Percentiles rank a stretch among this genome's conserved stretches.
Conservation (phyloP, 495 filamentous ascomycete genomes). For the Penicillium herquei region DNA sequence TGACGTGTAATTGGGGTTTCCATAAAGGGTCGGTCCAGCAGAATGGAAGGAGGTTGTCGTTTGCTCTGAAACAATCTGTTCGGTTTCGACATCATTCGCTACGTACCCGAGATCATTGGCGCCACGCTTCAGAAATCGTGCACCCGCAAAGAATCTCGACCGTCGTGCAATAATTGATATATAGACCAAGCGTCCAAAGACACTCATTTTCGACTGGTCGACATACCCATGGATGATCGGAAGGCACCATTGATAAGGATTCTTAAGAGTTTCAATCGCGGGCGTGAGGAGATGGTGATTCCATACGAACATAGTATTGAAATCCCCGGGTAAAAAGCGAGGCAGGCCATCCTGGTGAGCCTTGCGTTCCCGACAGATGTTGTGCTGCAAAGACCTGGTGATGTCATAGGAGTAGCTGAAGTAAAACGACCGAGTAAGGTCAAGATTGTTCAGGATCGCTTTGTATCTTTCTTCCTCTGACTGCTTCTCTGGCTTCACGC, state of each 20-base stretch:
- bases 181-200: slow-evolving; percentile 82
- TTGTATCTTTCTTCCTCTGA: slow-evolving; percentile 88
- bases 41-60: slow-evolving; percentile 94
- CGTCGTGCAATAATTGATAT: slow-evolving; percentile 91
- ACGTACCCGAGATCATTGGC: slow-evolving; percentile 96
- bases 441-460: slow-evolving; percentile 83
- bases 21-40: slow-evolving; percentile 78
- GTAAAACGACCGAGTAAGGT: slow-evolving; percentile 88
- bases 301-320: slow-evolving; percentile 98
- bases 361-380: slow-evolving; percentile 79
- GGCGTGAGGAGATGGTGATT: slow-evolving; percentile 86
- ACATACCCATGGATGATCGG: slow-evolving; percentile 96
- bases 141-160: slow-evolving; percentile 91
- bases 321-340: slow-evolving; percentile 58
- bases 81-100: slow-evolving; percentile 98
- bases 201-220: slow-evolving; percentile 79
- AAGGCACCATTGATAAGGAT: slow-evolving; percentile 91
- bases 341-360: slow-evolving; percentile 61
- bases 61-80: slow-evolving; percentile 95
- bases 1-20: slow-evolving; percentile 89
- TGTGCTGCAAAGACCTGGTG: slow-evolving; percentile 87
- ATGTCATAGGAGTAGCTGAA: slow-evolving; percentile 99
- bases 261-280: slow-evolving; percentile 65
- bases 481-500: slow-evolving; percentile 74
- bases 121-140: slow-evolving; percentile 90